phyloP scores from a whole-genome alignment of 495 filamentous ascomycete genomes.

The Choiromyces venosus region DNA sequence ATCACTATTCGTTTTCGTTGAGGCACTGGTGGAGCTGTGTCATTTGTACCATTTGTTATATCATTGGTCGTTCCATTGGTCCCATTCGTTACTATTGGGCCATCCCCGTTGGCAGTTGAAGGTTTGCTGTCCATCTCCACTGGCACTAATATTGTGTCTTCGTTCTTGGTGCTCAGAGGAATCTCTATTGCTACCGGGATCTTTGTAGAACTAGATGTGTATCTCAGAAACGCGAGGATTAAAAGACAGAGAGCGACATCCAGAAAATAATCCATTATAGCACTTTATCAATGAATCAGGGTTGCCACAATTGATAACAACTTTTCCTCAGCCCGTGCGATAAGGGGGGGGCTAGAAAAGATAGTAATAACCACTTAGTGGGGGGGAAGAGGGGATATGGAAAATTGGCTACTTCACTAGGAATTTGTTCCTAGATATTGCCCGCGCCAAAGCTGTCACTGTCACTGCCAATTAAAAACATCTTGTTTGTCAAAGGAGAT shows the following conservation, averaged over 20 bases:
- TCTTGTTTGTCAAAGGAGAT: constrained; percentile 8
- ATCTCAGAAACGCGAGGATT: constrained; percentile 7
- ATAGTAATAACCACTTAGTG: not conserved
- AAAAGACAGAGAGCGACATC: constrained; percentile 15
- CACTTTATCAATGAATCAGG: not conserved
- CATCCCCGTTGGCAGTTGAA: not conserved
- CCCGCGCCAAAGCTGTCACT: not conserved
- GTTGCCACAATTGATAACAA: not conserved
- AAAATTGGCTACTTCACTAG: not conserved
- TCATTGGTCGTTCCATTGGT: not conserved
- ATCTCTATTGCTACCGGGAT: not conserved
- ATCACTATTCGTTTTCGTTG: constrained; percentile 68
- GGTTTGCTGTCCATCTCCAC: not conserved
- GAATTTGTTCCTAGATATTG: not conserved
- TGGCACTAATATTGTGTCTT: not conserved
- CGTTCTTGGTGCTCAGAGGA: not conserved
- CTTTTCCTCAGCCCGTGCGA: not conserved
- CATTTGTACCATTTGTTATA: not conserved
- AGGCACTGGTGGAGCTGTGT: not conserved
- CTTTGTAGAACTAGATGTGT: not conserved
- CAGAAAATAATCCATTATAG: constrained; percentile 13
- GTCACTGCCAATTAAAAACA: constrained; percentile 2
- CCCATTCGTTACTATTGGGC: not conserved
- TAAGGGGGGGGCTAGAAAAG: not conserved
- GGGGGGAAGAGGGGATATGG: not conserved